A percentile compares a stretch with the other conserved stretches of the same genome.
Conservation (phyloP, 176 grass and related monocot genomes). For the Triticum dicoccoides region DNA sequence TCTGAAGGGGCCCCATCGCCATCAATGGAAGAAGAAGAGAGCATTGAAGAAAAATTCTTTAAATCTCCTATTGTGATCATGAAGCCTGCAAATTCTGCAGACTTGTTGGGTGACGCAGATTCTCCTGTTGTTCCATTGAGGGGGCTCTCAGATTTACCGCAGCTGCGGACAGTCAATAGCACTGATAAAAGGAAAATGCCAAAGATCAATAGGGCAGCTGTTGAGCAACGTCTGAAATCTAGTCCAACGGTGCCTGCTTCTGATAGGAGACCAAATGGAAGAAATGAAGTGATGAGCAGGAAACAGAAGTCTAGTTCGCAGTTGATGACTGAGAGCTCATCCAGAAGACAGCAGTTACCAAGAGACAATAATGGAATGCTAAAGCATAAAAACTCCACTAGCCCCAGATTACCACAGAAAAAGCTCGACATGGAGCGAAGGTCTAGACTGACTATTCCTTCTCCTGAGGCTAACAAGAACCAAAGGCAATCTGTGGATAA, state of each 20-base stretch:
- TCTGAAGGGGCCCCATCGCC: slow-evolving; percentile 1
- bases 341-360: slow-evolving; percentile 37
- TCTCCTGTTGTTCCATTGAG: slow-evolving; percentile 43
- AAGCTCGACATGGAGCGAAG: slow-evolving; percentile 51
- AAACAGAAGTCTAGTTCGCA: slow-evolving; percentile 51
- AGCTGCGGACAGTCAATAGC: slow-evolving; percentile 40
- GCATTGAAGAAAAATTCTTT: slow-evolving; percentile 35
- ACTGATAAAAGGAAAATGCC: slow-evolving; percentile 53
- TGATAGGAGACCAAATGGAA: slow-evolving; percentile 49
- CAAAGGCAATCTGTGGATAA: slow-evolving; percentile 51
- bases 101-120: slow-evolving; percentile 33
- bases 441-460: slow-evolving; percentile 53
- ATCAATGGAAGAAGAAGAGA: slow-evolving; percentile 38
- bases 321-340: slow-evolving; percentile 36
- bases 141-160: slow-evolving; percentile 41
- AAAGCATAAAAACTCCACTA: slow-evolving; percentile 64
- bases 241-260: slow-evolving; percentile 44
- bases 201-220: slow-evolving; percentile 12
- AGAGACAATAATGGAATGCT: slow-evolving; percentile 45
- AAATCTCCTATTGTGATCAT: slow-evolving; percentile 95
- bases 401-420: slow-evolving; percentile 75
- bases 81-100: slow-evolving; percentile 74
- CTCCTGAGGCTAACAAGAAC: slow-evolving; percentile 44
- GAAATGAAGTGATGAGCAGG: slow-evolving; percentile 48
- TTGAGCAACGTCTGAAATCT: slow-evolving; percentile 49